Conservation (phyloP, 2,329 filamentous ascomycete species). For the Endothia cerciana region DNA sequence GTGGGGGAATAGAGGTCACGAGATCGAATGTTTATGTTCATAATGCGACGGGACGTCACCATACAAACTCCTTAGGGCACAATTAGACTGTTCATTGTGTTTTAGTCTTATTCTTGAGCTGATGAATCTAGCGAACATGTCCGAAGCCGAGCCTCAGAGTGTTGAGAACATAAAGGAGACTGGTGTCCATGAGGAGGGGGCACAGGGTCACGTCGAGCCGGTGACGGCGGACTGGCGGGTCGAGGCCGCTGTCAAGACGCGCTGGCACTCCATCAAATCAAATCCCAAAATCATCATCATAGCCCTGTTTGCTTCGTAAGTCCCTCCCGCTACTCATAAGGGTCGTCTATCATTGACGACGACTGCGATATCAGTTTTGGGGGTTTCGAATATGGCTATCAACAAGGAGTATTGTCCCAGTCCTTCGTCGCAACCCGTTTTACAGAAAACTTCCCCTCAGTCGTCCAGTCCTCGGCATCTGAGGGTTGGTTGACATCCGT, state of each 20-base stretch:
- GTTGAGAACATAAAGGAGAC: not conserved
- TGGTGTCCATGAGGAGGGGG: not conserved
- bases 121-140: not conserved
- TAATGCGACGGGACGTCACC: not conserved
- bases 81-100: not conserved
- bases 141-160: not conserved
- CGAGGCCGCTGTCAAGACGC: slow-evolving; percentile 22
- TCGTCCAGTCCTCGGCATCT: slow-evolving; percentile 49
- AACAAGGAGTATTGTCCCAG: slow-evolving; percentile 58
- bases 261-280: slow-evolving; percentile 19
- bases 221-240: slow-evolving; percentile 19
- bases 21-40: not conserved
- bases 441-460: slow-evolving; percentile 51
- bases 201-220: slow-evolving; percentile 1
- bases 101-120: too few species aligned
- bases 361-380: slow-evolving; percentile 44
- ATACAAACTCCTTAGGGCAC: not conserved
- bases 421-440: slow-evolving; percentile 58
- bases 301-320: slow-evolving; percentile 27
- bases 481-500: slow-evolving; percentile 56
- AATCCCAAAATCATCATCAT: slow-evolving; percentile 28
- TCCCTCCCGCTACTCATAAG: not conserved
- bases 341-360: not conserved
- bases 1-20: not conserved
- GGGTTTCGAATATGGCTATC: slow-evolving; percentile 57